A percentile compares a stretch with the other conserved stretches of the same genome.
Conservation (phyloP, 2,329 filamentous ascomycete genomes). For the Aureobasidium sp. region DNA sequence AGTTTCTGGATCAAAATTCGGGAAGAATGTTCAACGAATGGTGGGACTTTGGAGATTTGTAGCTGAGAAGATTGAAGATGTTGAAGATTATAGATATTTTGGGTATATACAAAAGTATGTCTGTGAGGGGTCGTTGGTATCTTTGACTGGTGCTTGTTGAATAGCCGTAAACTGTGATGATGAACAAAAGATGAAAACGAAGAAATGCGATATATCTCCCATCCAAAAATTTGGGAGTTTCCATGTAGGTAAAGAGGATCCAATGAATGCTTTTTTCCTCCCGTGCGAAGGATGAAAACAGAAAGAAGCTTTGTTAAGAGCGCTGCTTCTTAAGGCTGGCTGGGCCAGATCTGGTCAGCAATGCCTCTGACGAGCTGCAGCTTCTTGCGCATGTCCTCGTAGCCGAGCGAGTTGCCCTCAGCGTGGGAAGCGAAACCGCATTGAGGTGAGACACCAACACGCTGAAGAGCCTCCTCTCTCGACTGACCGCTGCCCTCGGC, state of each 20-base stretch:
- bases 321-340: slow-evolving; percentile 27
- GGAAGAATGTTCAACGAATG: slow-evolving; percentile 14
- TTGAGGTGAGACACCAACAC: slow-evolving; percentile 59
- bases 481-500: slow-evolving; percentile 58
- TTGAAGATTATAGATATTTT: not conserved
- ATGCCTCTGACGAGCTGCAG: slow-evolving; percentile 60
- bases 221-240: not conserved
- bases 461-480: slow-evolving; percentile 57
- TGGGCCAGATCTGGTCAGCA: slow-evolving; percentile 62
- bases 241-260: not conserved
- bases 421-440: slow-evolving; percentile 69
- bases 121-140: not conserved
- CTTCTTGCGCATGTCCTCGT: slow-evolving; percentile 65
- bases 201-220: not conserved
- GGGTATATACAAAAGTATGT: not conserved
- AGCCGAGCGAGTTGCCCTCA: slow-evolving; percentile 59
- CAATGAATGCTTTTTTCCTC: not conserved
- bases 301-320: not conserved
- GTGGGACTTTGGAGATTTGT: slow-evolving; percentile 14
- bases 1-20: slow-evolving; percentile 13
- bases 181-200: not conserved
- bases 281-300: not conserved
- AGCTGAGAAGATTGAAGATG: not conserved
- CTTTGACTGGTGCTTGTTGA: not conserved
- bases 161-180: not conserved